These are phyloP conservation scores for Alloteropsis angusta DNA, from an alignment of 202 grass and related monocot species.

Conservation along the genomic window DNA sequence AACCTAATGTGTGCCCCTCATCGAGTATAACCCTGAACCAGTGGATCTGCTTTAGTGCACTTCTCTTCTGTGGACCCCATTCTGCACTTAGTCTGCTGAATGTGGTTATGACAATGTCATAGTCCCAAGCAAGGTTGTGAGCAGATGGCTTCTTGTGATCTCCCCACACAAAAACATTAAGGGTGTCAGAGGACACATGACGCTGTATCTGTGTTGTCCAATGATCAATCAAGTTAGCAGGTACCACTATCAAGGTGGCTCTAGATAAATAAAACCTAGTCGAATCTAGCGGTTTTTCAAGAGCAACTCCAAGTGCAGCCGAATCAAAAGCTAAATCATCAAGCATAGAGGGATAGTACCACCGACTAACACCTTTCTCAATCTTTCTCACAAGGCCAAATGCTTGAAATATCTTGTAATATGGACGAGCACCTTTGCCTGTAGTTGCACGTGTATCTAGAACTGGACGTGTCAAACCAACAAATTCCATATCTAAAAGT, in stretches of 20 bases:
- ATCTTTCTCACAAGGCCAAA: constrained; percentile 80
- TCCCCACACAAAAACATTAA: constrained; percentile 68
- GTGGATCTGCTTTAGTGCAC: constrained; percentile 81
- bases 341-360: constrained; percentile 77
- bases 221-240: constrained; percentile 93
- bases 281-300: constrained; percentile 56
- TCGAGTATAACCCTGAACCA: constrained; percentile 91
- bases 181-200: constrained; percentile 57
- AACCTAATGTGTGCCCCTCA: constrained; percentile 95
- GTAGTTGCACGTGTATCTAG: constrained; percentile 44
- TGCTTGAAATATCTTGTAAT: constrained; percentile 89
- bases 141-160: constrained; percentile 61
- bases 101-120: constrained; percentile 90
- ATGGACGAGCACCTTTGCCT: constrained; percentile 41
- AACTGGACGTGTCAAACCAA: constrained; percentile 75
- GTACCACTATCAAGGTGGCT: constrained; percentile 87
- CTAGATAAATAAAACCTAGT: constrained; percentile 75
- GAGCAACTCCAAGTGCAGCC: constrained; percentile 60
- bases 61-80: constrained; percentile 81
- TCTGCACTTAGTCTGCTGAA: constrained; percentile 89
- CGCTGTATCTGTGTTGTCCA: constrained; percentile 88
- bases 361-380: constrained; percentile 43
- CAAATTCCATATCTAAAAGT: constrained; percentile 65
- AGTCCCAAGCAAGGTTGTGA: constrained; percentile 91
- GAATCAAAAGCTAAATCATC: constrained; percentile 86